Evolutionary conservation across 192 early-diverging fungal genomes (phyloP), one percentile per base, ranked within the genome.

Genomic region (Linderina pennispora): DNA sequence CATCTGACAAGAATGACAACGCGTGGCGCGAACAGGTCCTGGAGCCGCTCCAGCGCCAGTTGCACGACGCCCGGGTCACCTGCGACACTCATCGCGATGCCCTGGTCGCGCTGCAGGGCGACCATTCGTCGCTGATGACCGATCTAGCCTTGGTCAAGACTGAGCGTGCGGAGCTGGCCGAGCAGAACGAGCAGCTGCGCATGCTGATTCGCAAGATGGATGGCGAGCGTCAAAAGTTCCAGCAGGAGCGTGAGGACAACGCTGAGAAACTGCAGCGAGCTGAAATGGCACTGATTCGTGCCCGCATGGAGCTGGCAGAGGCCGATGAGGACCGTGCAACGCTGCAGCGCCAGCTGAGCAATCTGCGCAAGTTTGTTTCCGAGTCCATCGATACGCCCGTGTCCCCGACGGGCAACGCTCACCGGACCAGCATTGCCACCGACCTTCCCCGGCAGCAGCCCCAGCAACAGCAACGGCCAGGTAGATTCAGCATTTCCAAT

Each of bases 21-120:
- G 35, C 50, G 16, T 71, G 67, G 67, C 67, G 59, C 35, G 47
- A 58, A 20, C 48, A 55, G 23, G 67, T 71, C 8, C 43, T 71
- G 41, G 67, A 71, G 51, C 67, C 67, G 20, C 48, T 71, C 35
- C 43, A 55, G 51, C 56, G 35, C 15, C 64, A 67, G 45, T 56
- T 67, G 18, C 64, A 67, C 36, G 64, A 67, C 17, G 64, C 64
- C 2, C 46, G 64, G 14, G 64, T 67, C 4, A 59, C 56, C 21
- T 59, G 64, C 48, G 52, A 67, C 28, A 48, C 64, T 26, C 64
- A 59, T 36, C 53, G 58, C 32, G 59, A 63, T 39, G 55, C 67
- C 6, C 48, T 71, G 21, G 48, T 41, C 0, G 55, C 59, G 23
- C 56, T 63, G 56, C 67, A 63, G 25, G 52, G 43, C 1, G 67